Conservation (phyloP, 1,139 yeast species). For the Sporopachydermia cereana region DNA sequence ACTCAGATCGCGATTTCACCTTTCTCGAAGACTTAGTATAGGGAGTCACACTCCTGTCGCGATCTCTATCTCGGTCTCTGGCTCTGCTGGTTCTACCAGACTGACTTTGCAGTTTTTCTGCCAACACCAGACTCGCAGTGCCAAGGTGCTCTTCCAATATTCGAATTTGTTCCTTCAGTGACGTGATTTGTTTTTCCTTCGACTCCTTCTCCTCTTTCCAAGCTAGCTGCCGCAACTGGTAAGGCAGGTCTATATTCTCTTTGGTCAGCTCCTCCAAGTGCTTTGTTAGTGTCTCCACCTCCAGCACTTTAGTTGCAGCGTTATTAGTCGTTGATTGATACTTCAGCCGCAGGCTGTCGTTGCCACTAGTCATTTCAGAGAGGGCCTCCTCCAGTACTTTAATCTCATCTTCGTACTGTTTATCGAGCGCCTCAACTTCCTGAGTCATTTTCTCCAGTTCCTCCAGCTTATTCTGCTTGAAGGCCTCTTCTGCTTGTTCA, state of each 20-base stretch:
- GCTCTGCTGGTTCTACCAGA: conserved; percentile 5
- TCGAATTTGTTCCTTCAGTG: background rate
- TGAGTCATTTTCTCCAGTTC: background rate
- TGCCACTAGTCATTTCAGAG: background rate
- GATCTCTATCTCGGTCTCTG: conserved; percentile 4
- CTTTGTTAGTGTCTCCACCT: background rate
- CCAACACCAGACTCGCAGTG: background rate
- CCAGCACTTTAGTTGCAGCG: background rate
- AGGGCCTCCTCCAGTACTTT: background rate
- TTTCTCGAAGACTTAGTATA: background rate
- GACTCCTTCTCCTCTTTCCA: conserved; percentile 5
- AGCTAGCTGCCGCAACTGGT: background rate
- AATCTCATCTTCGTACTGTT: background rate
- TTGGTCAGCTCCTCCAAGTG: background rate
- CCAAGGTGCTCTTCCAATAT: background rate
- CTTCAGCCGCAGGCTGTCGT: background rate
- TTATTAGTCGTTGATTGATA: background rate
- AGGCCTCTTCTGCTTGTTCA: background rate
- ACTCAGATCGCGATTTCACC: background rate
- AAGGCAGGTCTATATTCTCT: conserved; percentile 2
- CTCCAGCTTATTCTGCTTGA: background rate
- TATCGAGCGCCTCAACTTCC: background rate
- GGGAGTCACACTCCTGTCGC: background rate
- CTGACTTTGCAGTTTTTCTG: background rate
- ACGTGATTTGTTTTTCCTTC: background rate